phyloP scores from a whole-genome alignment of 1,139 yeast species.

The Magnusiomyces suaveolens region DNA sequence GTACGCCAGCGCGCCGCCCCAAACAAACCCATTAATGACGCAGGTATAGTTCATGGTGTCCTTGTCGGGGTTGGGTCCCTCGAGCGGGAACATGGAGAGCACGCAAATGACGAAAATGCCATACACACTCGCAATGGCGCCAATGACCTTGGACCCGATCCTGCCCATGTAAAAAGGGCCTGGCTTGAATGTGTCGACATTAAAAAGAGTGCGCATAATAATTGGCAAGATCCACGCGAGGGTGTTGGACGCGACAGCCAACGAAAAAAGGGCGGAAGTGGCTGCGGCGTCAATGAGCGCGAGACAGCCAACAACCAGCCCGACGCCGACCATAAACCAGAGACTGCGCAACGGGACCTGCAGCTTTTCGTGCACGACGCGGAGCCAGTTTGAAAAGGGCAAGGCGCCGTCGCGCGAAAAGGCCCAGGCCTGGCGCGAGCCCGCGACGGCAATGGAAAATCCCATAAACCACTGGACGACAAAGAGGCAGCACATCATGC shows the following conservation, averaged over 20 bases:
- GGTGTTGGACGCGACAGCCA: conserved; percentile 52
- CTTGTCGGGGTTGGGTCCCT: conserved; percentile 40
- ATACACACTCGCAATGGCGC: conserved; percentile 23
- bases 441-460: conserved; percentile 59
- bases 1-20: conserved; percentile 44
- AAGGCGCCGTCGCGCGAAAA: conserved; percentile 84
- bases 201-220: conserved; percentile 36
- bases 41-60: conserved; percentile 55
- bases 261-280: conserved; percentile 49
- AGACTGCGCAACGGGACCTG: conserved; percentile 55
- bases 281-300: conserved; percentile 53
- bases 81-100: conserved; percentile 49
- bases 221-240: conserved; percentile 54
- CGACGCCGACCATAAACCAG: conserved; percentile 42
- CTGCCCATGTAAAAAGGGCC: conserved; percentile 58
- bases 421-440: conserved; percentile 78
- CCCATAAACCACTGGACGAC: conserved; percentile 48
- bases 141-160: conserved; percentile 33
- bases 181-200: conserved; percentile 45
- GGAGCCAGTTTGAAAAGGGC: conserved; percentile 48
- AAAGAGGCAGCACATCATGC: conserved; percentile 25
- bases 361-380: conserved; percentile 43
- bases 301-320: conserved; percentile 46
- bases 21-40: conserved; percentile 51
- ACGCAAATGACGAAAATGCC: conserved; percentile 51